These are phyloP conservation scores for Fraxinus cuspidata DNA, from an alignment of 257 asterid genomes.

Conservation along the genomic window DNA sequence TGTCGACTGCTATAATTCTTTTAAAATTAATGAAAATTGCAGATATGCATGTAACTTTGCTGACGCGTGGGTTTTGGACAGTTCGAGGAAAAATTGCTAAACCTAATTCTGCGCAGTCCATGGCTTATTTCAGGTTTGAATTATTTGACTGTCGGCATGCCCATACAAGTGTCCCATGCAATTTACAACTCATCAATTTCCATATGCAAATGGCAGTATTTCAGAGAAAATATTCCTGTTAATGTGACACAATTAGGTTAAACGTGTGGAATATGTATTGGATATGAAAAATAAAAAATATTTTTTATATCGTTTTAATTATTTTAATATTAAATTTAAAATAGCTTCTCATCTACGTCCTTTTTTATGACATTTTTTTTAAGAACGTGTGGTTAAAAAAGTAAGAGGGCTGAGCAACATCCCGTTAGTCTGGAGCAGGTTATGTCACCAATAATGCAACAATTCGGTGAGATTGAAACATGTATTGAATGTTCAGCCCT, in stretches of 20 bases:
- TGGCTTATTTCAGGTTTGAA: conserved; percentile 18
- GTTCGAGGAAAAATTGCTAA: neutral
- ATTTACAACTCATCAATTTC: neutral
- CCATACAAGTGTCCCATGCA: neutral
- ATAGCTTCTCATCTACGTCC: neutral
- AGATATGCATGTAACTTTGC: neutral
- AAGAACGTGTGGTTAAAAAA: too few species aligned
- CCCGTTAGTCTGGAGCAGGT: conserved; percentile 84
- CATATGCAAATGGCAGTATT: too few species aligned
- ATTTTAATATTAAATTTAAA: neutral
- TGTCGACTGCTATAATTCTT: neutral
- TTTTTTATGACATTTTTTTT: too few species aligned
- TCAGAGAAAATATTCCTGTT: neutral
- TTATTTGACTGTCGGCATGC: conserved; percentile 31
- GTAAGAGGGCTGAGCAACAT: conserved; percentile 68
- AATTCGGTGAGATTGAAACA: conserved; percentile 88
- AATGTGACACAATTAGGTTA: too few species aligned
- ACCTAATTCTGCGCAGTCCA: neutral
- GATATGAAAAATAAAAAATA: too few species aligned
- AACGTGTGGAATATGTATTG: too few species aligned
- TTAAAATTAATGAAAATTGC: neutral
- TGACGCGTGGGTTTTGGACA: conserved; percentile 10
- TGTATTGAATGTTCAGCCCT: too few species aligned
- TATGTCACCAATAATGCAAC: conserved; percentile 98
- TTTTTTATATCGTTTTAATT: neutral